These are phyloP conservation scores for Chlorella variabilis DNA, from an alignment of 163 green algal genomes.

Conservation along the genomic window DNA sequence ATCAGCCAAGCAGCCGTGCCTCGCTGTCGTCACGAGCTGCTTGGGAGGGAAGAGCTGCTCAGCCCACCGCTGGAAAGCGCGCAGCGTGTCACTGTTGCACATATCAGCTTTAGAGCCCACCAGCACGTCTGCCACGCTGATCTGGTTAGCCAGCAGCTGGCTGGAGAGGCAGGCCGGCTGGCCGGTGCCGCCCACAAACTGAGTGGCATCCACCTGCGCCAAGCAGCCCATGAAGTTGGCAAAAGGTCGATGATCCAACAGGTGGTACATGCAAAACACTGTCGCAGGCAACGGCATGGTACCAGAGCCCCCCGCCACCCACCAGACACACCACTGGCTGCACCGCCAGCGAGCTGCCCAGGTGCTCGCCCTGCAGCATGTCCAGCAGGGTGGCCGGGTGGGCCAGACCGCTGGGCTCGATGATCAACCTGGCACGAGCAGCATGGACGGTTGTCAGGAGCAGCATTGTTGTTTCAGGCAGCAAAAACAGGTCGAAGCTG, in stretches of 20 bases:
- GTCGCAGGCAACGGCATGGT: no score
- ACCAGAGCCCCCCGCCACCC: no score
- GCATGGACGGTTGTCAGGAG: no score
- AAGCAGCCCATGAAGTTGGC: no score
- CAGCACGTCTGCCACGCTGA: conserved; percentile 62
- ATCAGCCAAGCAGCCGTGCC: conserved; percentile 15
- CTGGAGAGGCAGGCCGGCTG: background rate
- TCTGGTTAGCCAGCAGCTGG: conserved; percentile 44
- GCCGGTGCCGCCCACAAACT: background rate
- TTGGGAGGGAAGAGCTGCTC: conserved; percentile 50
- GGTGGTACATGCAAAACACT: background rate
- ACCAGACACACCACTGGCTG: conserved; percentile 66
- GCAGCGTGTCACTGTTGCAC: conserved; percentile 1
- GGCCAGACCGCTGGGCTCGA: conserved; percentile 59
- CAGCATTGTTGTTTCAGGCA: no score
- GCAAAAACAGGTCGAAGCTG: no score
- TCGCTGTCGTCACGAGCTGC: background rate
- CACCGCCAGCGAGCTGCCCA: conserved; percentile 49
- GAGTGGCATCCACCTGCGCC: conserved; percentile 24
- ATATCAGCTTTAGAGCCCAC: conserved; percentile 65
- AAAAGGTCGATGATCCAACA: background rate
- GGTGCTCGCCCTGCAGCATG: conserved; percentile 49
- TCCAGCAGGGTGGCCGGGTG: conserved; percentile 48
- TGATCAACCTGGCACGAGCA: conserved; percentile 68
- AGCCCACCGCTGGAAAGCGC: conserved; percentile 43